Conservation (phyloP, 1,284 basidiomycete species). For the Melampsora americana region DNA sequence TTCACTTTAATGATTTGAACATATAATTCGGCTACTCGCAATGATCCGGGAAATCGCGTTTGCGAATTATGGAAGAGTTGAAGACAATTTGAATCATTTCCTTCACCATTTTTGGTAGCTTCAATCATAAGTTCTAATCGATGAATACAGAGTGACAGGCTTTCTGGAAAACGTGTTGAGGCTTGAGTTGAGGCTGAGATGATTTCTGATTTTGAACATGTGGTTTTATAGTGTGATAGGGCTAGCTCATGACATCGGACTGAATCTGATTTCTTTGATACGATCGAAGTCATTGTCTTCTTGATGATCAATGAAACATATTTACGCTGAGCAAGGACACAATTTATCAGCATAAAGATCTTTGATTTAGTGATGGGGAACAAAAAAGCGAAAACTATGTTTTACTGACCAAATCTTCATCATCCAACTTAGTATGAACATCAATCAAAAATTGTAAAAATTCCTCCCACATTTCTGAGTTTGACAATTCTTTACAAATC, state of each 20-base stretch:
- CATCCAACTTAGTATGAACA: conserved; percentile 18
- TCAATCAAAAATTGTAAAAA: conserved; percentile 38
- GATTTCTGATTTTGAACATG: background rate
- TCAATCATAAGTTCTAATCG: conserved; percentile 19
- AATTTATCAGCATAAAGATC: background rate
- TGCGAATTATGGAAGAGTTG: conserved; percentile 15
- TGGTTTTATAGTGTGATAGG: conserved; percentile 8
- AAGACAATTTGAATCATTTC: background rate
- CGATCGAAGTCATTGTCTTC: conserved; percentile 1
- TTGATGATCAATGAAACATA: conserved; percentile 26
- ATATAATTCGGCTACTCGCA: conserved; percentile 19
- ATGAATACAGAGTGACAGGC: conserved; percentile 13
- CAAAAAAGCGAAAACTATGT: background rate
- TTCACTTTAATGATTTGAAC: conserved; percentile 12
- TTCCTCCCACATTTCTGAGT: conserved; percentile 21
- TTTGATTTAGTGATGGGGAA: background rate
- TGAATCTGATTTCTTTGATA: conserved; percentile 25
- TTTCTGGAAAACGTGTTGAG: conserved; percentile 24
- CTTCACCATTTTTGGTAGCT: background rate
- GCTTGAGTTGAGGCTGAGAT: conserved; percentile 10
- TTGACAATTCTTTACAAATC: conserved; percentile 15
- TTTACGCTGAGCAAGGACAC: background rate
- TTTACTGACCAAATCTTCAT: conserved; percentile 26
- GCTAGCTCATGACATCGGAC: conserved; percentile 8
- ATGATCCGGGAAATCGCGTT: conserved; percentile 29